Evolutionary conservation across 306 rosid species (phyloP).

Genomic region (Begonia masoniana): DNA sequence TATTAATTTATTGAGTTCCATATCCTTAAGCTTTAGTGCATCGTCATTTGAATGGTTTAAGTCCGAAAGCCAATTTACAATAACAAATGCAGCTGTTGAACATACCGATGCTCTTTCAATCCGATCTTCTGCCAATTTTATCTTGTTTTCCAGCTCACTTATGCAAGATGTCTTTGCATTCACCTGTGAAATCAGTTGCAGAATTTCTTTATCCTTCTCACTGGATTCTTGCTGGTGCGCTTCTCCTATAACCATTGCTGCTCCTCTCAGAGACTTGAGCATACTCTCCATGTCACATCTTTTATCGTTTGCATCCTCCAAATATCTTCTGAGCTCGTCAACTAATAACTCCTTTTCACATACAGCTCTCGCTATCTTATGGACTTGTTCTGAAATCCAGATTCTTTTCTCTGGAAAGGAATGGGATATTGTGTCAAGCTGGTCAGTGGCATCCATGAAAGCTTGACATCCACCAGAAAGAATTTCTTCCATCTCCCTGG

Average conservation of each 20-base stretch:
- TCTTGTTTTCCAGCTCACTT: slow-evolving; percentile 31
- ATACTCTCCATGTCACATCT: slow-evolving; percentile 68
- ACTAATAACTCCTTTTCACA: slow-evolving; percentile 69
- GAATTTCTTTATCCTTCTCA: slow-evolving; percentile 50
- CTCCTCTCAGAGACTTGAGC: slow-evolving; percentile 87
- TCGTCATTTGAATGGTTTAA: slow-evolving; percentile 30
- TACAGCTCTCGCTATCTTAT: slow-evolving; percentile 42
- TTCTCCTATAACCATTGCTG: slow-evolving; percentile 67
- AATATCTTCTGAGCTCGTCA: slow-evolving; percentile 63
- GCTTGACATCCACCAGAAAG: slow-evolving; percentile 58
- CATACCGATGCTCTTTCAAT: slow-evolving; percentile 44
- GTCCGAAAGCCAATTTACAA: slow-evolving; percentile 68
- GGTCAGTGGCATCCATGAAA: slow-evolving; percentile 55
- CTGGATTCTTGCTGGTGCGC: slow-evolving; percentile 63
- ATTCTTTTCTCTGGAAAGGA: slow-evolving; percentile 81
- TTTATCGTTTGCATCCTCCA: slow-evolving; percentile 84
- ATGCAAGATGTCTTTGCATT: slow-evolving; percentile 25
- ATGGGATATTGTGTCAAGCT: slow-evolving; percentile 45
- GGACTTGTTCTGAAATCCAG: slow-evolving; percentile 82
- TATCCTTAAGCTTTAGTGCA: slow-evolving; percentile 32
- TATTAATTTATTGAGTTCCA: slow-evolving; percentile 34
- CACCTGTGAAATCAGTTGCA: slow-evolving; percentile 36
- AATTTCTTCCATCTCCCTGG: slow-evolving; percentile 68
- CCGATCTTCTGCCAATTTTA: slow-evolving; percentile 40
- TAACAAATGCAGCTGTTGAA: slow-evolving; percentile 60